A percentile compares a stretch with the other conserved stretches of the same genome.
phyloP scores from a whole-genome alignment of 1,139 yeast species.

The Lodderomyces pseudojiufengensis region DNA sequence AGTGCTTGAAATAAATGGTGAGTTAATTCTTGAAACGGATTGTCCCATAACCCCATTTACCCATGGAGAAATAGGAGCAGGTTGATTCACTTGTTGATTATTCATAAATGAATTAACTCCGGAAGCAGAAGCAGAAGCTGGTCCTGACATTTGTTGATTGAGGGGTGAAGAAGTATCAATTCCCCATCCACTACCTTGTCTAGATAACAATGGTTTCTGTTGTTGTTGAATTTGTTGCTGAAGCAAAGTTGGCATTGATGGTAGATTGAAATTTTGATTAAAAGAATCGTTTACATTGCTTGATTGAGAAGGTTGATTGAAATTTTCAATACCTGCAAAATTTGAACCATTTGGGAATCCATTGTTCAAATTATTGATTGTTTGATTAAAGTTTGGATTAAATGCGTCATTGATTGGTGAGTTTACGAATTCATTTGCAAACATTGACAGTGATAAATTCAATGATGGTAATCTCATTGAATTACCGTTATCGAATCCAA shows the following conservation, averaged over 20 bases:
- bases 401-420: constrained; percentile 2
- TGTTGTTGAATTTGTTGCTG: constrained; percentile 31
- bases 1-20: constrained; percentile 35
- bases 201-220: constrained; percentile 32
- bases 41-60: constrained; percentile 23
- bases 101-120: constrained; percentile 9
- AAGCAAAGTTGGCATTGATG: constrained; percentile 28
- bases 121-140: constrained; percentile 4
- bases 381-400: constrained; percentile 1
- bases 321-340: constrained; percentile 28
- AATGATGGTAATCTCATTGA: constrained; percentile 20
- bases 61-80: constrained; percentile 40
- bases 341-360: constrained; percentile 5
- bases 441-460: constrained; percentile 21
- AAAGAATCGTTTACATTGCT: constrained; percentile 6
- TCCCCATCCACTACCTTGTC: constrained; percentile 43
- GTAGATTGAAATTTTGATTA: constrained; percentile 12
- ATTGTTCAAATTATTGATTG: constrained; percentile 10
- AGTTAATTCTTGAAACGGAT: constrained; percentile 36
- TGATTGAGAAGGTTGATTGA: constrained; percentile 13
- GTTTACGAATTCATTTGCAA: constrained; percentile 25
- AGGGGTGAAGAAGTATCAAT: constrained; percentile 22
- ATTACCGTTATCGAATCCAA: constrained; percentile 12
- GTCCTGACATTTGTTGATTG: constrained; percentile 7
- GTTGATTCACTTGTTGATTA: constrained; percentile 26